Conservation (phyloP, 1,284 basidiomycete genomes). For the Puccinia triticina region DNA sequence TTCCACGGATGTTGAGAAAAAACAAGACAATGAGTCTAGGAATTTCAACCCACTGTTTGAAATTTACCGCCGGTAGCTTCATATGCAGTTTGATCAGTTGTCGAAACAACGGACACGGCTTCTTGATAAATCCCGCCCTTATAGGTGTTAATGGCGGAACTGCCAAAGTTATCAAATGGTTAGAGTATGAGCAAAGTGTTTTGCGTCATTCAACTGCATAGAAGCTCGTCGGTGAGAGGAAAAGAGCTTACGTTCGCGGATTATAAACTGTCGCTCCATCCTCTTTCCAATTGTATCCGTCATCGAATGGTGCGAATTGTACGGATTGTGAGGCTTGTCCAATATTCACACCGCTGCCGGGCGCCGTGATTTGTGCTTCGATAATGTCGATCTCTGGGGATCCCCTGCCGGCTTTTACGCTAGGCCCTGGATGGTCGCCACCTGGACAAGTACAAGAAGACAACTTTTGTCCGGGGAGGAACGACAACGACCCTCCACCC, state of each 20-base stretch:
- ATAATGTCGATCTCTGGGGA: slow-evolving; percentile 72
- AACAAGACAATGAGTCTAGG: slow-evolving; percentile 18
- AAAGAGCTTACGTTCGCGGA: slow-evolving; percentile 53
- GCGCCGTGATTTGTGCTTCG: slow-evolving; percentile 66
- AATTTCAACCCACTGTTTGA: slow-evolving; percentile 47
- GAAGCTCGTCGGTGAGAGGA: slow-evolving; percentile 66
- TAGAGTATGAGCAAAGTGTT: too few relatives aligned
- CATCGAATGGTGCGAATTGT: slow-evolving; percentile 67
- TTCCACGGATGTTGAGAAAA: neutral
- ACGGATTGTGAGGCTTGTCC: slow-evolving; percentile 76
- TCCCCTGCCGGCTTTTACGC: slow-evolving; percentile 64
- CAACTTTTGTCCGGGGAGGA: slow-evolving; percentile 65
- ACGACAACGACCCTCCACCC: slow-evolving; percentile 54
- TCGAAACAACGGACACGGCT: slow-evolving; percentile 60
- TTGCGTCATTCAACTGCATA: too few relatives aligned
- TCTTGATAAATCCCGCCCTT: slow-evolving; percentile 78
- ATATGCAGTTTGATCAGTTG: slow-evolving; percentile 56
- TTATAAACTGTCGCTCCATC: slow-evolving; percentile 23
- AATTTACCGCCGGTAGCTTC: slow-evolving; percentile 55
- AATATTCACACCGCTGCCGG: slow-evolving; percentile 54
- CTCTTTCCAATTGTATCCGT: slow-evolving; percentile 33
- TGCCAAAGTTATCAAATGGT: slow-evolving; percentile 54
- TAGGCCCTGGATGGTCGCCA: slow-evolving; percentile 70
- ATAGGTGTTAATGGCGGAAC: slow-evolving; percentile 69
- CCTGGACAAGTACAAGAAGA: slow-evolving; percentile 64